These are phyloP conservation scores for Coprinopsis marcescibilis DNA, from an alignment of 768 basidiomycete genomes.

Conservation along the genomic window DNA sequence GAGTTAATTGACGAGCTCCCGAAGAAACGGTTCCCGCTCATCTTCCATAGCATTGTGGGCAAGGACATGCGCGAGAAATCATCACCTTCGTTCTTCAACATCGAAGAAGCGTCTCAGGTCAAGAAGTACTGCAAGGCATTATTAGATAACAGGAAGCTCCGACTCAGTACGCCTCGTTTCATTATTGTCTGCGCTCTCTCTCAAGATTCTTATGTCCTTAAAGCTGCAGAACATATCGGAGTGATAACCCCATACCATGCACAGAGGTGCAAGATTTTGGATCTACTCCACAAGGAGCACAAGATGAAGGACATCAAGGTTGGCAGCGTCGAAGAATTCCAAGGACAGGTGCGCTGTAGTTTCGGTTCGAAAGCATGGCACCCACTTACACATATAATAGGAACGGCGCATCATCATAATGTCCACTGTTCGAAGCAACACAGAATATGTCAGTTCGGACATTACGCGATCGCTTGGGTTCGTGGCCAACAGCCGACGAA, in stretches of 20 bases:
- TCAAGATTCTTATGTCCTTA: not conserved
- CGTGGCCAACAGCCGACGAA: slow-evolving; percentile 47
- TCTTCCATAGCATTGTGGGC: slow-evolving; percentile 52
- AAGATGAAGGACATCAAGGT: slow-evolving; percentile 44
- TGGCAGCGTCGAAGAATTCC: slow-evolving; percentile 65
- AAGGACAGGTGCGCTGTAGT: slow-evolving; percentile 47
- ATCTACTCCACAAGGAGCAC: slow-evolving; percentile 25
- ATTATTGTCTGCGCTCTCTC: not conserved
- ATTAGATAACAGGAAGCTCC: slow-evolving; percentile 28
- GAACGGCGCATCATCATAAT: slow-evolving; percentile 55
- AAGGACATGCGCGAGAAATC: slow-evolving; percentile 48
- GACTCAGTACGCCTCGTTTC: slow-evolving; percentile 32
- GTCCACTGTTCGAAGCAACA: slow-evolving; percentile 52
- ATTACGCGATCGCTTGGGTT: slow-evolving; percentile 53
- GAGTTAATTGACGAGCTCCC: slow-evolving; percentile 33
- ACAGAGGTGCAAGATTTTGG: slow-evolving; percentile 49
- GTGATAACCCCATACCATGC: slow-evolving; percentile 67
- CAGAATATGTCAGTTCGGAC: slow-evolving; percentile 43
- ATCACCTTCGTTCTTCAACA: slow-evolving; percentile 63
- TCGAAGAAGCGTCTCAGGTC: slow-evolving; percentile 45
- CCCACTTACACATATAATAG: slow-evolving; percentile 19
- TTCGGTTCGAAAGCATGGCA: slow-evolving; percentile 6
- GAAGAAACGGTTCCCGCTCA: slow-evolving; percentile 43
- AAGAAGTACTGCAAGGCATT: slow-evolving; percentile 39
- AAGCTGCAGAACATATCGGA: slow-evolving; percentile 45